phyloP scores from a whole-genome alignment of 2,329 filamentous ascomycete genomes.

The Fusarium denticulatum region DNA sequence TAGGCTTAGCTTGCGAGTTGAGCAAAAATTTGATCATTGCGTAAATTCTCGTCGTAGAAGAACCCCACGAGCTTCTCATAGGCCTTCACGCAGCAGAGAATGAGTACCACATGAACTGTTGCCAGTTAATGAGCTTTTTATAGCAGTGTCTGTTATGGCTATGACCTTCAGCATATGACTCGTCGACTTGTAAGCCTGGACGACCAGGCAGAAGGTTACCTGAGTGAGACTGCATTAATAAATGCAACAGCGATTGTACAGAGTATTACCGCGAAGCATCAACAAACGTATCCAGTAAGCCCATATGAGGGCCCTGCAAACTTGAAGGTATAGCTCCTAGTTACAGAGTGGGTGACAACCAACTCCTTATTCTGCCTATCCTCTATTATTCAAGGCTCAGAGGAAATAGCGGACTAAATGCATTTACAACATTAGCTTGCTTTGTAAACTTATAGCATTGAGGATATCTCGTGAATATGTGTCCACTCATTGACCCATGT shows the following conservation, averaged over 20 bases:
- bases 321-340: constrained; percentile 6
- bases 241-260: constrained; percentile 6
- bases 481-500: background rate
- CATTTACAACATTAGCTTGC: background rate
- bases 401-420: background rate
- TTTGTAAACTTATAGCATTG: background rate
- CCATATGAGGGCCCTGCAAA: background rate
- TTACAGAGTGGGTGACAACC: background rate
- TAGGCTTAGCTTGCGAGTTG: background rate
- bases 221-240: background rate
- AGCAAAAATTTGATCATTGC: constrained; percentile 29
- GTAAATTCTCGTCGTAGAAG: constrained; percentile 36
- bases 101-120: too few relatives aligned
- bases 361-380: background rate
- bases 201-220: background rate
- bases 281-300: background rate
- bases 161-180: background rate
- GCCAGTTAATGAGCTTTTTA: background rate
- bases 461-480: background rate
- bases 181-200: background rate
- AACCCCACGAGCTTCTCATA: constrained; percentile 2
- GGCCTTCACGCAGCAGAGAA: background rate
- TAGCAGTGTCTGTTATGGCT: background rate
- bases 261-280: background rate
- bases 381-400: background rate